Evolutionary conservation across 345 rosid species (phyloP).

Genomic region (Rhizophora apiculata): DNA sequence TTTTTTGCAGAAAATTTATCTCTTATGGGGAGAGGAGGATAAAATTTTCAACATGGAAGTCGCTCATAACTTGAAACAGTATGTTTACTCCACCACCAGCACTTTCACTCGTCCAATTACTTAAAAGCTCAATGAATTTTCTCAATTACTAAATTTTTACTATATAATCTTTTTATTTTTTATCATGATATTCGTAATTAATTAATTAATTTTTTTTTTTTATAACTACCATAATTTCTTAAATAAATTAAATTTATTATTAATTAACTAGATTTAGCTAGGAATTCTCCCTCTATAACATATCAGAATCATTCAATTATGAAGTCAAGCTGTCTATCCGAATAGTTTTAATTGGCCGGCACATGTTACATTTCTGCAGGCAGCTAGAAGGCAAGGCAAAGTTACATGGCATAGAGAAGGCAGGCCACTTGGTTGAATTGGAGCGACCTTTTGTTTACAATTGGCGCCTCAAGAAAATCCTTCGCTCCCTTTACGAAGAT

Average conservation of each 20-base stretch:
- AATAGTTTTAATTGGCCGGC: too few species aligned
- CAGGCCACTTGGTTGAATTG: constrained; percentile 23
- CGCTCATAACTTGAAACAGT: constrained; percentile 28
- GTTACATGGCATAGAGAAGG: constrained; percentile 17
- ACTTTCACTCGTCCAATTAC: background rate
- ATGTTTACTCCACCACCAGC: background rate
- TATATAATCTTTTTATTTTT: too few species aligned
- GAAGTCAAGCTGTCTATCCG: too few species aligned
- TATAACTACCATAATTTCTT: too few species aligned
- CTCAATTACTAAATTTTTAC: too few species aligned
- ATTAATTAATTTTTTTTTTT: too few species aligned
- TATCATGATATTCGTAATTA: too few species aligned
- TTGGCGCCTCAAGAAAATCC: constrained; percentile 19
- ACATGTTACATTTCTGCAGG: too few species aligned
- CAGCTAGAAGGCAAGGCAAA: constrained; percentile 10
- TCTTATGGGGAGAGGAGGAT: constrained; percentile 32
- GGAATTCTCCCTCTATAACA: too few species aligned
- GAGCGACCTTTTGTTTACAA: constrained; percentile 28
- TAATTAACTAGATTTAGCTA: too few species aligned
- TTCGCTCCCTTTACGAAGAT: constrained; percentile 12
- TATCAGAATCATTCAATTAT: too few species aligned
- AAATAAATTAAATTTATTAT: background rate
- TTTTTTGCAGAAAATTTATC: constrained; percentile 21
- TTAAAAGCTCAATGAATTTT: background rate
- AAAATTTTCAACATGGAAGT: constrained; percentile 15